phyloP scores from a whole-genome alignment of 1,284 basidiomycete species.

The Hymenochaete sp. region DNA sequence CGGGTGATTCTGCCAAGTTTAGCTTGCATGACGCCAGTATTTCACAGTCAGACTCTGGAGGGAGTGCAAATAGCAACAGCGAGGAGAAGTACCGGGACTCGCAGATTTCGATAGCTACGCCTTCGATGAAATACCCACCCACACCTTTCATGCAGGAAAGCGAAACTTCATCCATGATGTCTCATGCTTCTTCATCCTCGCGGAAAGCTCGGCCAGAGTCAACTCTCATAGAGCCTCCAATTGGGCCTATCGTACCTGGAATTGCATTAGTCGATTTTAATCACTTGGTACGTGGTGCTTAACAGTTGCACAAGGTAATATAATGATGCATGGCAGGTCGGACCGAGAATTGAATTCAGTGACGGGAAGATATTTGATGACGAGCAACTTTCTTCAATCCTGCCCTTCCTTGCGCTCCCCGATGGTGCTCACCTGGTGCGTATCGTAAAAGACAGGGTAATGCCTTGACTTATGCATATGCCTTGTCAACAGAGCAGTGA shows the following conservation, averaged over 20 bases:
- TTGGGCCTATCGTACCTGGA: constrained; percentile 63
- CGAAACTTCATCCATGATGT: constrained; percentile 51
- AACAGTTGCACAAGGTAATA: constrained; percentile 13
- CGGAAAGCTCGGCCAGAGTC: constrained; percentile 73
- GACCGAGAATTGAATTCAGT: constrained; percentile 82
- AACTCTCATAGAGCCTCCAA: constrained; percentile 48
- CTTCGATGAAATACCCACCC: constrained; percentile 47
- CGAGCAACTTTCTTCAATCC: constrained; percentile 70
- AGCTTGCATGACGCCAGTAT: neutral
- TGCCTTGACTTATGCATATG: neutral
- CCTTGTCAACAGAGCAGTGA: constrained; percentile 60
- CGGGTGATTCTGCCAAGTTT: too few species aligned
- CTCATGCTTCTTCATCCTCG: constrained; percentile 56
- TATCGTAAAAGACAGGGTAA: constrained; percentile 5
- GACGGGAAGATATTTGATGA: constrained; percentile 67
- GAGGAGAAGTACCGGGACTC: constrained; percentile 14
- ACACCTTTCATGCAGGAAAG: constrained; percentile 29
- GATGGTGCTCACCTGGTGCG: constrained; percentile 90
- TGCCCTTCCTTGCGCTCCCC: constrained; percentile 96
- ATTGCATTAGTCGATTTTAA: constrained; percentile 88
- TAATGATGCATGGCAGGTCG: constrained; percentile 47
- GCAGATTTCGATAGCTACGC: constrained; percentile 18
- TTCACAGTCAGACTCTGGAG: constrained; percentile 13
- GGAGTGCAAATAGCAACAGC: neutral
- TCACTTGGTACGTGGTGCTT: constrained; percentile 54